Conservation (phyloP, 2,329 filamentous ascomycete genomes). For the Metarhizium humberi region DNA sequence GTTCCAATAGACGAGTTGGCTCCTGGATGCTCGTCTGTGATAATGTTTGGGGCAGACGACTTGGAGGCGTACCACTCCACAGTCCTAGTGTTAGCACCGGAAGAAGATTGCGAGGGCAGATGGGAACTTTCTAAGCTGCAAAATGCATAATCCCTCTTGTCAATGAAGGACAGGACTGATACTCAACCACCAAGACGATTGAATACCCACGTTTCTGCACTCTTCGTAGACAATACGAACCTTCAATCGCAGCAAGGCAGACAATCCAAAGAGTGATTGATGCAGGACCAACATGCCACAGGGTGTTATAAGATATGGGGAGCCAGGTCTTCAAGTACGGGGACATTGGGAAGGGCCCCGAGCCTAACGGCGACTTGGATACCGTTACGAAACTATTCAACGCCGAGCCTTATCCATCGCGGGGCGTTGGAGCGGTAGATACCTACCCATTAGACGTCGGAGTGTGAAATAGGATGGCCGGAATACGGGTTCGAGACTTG, state of each 20-base stretch:
- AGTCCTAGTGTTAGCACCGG: neutral
- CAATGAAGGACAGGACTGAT: neutral
- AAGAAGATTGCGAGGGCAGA: neutral
- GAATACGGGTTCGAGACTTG: neutral
- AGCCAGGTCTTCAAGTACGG: neutral
- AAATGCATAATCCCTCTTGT: neutral
- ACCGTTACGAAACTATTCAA: too few species aligned
- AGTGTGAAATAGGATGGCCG: neutral
- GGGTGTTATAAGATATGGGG: neutral
- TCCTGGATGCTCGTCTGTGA: constrained; percentile 17
- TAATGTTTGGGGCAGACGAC: neutral
- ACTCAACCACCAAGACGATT: neutral
- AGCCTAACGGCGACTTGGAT: too few species aligned
- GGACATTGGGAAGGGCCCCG: too few species aligned
- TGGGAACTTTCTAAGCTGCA: neutral
- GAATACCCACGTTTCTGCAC: neutral
- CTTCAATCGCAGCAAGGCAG: neutral
- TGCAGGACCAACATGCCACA: neutral
- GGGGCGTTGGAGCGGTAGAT: too few species aligned
- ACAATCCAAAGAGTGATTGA: neutral
- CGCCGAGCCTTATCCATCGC: too few species aligned
- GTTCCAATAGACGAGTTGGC: constrained; percentile 23
- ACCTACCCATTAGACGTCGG: too few species aligned
- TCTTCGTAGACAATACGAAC: neutral
- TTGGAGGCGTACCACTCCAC: neutral